Percentiles rank a stretch among this genome's conserved stretches.
Conservation (phyloP, 306 rosid genomes). For the Begonia masoniana region DNA sequence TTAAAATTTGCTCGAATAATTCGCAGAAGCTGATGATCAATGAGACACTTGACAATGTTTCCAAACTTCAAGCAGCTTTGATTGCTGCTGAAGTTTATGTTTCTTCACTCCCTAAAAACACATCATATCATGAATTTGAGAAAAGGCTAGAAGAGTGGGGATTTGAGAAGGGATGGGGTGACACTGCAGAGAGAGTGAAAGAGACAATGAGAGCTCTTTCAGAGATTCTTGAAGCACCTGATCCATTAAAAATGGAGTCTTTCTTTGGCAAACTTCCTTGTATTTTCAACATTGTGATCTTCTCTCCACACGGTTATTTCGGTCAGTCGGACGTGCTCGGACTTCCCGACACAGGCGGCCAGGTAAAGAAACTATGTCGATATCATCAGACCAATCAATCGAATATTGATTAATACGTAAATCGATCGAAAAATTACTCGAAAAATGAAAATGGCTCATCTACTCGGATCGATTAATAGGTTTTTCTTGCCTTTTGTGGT, state of each 20-base stretch:
- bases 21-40: constrained; percentile 33
- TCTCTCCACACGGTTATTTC: constrained; percentile 82
- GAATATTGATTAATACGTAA: no score
- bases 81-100: constrained; percentile 19
- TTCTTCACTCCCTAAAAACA: constrained; percentile 21
- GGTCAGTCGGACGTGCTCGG: constrained; percentile 86
- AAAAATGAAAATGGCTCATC: no score
- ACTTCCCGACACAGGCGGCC: constrained; percentile 85
- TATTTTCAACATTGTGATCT: constrained; percentile 72
- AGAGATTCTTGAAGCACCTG: constrained; percentile 36
- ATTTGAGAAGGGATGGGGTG: no score
- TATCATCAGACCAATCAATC: no score
- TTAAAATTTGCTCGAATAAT: background rate
- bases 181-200: constrained; percentile 26
- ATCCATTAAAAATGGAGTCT: constrained; percentile 22
- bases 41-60: constrained; percentile 21
- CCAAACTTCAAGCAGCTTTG: constrained; percentile 25
- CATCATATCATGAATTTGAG: no score
- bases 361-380: constrained; percentile 21
- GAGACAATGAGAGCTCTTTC: constrained; percentile 28
- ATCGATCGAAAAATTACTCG: no score
- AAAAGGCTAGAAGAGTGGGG: no score
- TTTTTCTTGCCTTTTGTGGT: background rate
- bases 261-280: constrained; percentile 66
- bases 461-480: no score